Conservation (phyloP, 2,329 filamentous ascomycete genomes). For the Epichloe sp. region DNA sequence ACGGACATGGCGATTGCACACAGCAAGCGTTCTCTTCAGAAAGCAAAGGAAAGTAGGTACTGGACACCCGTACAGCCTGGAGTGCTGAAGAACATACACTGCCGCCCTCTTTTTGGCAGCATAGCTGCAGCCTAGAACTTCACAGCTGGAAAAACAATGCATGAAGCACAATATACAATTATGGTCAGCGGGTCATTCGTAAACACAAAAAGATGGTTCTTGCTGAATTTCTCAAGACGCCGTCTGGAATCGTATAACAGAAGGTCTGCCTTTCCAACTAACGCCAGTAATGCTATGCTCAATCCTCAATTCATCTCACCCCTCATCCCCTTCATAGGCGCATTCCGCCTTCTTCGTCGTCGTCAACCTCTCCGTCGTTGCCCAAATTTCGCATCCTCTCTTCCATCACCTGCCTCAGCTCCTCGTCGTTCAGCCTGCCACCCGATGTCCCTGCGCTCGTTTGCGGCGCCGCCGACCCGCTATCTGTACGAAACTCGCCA, state of each 20-base stretch:
- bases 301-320: background rate
- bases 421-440: conserved; percentile 43
- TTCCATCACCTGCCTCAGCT: conserved; percentile 42
- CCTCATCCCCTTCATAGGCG: conserved; percentile 33
- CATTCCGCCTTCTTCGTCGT: conserved; percentile 40
- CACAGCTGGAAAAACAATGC: background rate
- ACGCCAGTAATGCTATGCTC: conserved; percentile 1
- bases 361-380: conserved; percentile 23
- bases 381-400: conserved; percentile 36
- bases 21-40: background rate
- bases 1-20: background rate
- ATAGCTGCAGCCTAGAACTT: background rate
- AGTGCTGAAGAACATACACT: background rate
- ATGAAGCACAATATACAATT: background rate
- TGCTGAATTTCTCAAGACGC: no score
- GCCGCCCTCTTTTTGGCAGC: background rate
- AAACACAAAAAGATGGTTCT: no score
- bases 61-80: background rate
- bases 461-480: conserved; percentile 10
- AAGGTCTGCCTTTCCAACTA: background rate
- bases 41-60: background rate
- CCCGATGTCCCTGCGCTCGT: conserved; percentile 14
- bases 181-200: no score
- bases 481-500: conserved; percentile 35
- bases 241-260: background rate